Evolutionary conservation across 495 filamentous ascomycete species (phyloP).

Genomic region (Trichocladium antarcticum): DNA sequence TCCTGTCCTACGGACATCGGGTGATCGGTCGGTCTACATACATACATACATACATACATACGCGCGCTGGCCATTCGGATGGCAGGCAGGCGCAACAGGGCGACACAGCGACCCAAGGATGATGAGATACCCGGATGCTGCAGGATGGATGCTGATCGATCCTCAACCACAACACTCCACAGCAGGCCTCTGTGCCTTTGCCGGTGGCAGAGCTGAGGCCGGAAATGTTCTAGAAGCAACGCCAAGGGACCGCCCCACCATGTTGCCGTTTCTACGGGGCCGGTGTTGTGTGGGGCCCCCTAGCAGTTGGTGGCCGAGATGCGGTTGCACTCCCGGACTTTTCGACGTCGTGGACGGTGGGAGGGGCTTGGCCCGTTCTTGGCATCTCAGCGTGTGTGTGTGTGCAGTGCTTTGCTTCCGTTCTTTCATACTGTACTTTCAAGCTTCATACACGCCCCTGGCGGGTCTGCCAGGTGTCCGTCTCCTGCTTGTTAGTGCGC

Average conservation of each 20-base stretch:
- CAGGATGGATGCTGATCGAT: too few species aligned
- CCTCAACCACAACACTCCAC: too few species aligned
- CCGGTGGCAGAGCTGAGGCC: too few species aligned
- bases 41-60: too few species aligned
- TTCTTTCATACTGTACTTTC: background rate
- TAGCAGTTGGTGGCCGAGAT: background rate
- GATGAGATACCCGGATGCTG: too few species aligned
- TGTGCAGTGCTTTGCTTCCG: background rate
- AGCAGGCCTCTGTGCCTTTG: too few species aligned
- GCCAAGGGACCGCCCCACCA: background rate
- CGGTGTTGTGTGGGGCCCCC: slow-evolving; percentile 5
- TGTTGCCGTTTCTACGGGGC: slow-evolving; percentile 3
- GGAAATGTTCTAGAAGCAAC: background rate
- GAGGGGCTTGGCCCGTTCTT: slow-evolving; percentile 5
- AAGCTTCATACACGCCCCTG: slow-evolving; percentile 12
- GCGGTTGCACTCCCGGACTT: background rate
- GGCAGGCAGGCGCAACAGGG: too few species aligned
- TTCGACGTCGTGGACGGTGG: slow-evolving; percentile 10
- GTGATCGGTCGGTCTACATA: slow-evolving; percentile 21
- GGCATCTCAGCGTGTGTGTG: slow-evolving; percentile 6
- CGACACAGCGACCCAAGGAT: too few species aligned
- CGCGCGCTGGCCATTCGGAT: too few species aligned
- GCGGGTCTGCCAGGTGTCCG: slow-evolving; percentile 12
- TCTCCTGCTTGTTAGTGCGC: background rate
- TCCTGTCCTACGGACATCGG: slow-evolving; percentile 5